A percentile compares a stretch with the other conserved stretches of the same genome.
These are phyloP conservation scores for Inga oerstediana DNA, from an alignment of 306 rosid species.

Conservation along the genomic window DNA sequence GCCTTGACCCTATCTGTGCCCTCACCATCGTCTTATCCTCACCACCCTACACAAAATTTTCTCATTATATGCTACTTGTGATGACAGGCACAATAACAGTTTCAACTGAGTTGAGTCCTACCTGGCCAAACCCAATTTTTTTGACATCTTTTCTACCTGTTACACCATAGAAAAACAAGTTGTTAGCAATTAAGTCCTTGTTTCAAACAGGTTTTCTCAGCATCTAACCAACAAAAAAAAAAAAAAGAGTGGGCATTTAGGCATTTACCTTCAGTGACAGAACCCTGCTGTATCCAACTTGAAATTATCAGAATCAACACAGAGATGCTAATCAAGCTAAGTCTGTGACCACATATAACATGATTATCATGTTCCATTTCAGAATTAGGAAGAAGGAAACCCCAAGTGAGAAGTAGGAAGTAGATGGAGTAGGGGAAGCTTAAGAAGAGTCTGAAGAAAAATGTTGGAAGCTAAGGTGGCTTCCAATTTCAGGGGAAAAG, in stretches of 20 bases:
- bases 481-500: constrained; percentile 8
- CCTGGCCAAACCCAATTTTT: constrained; percentile 47
- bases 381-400: not conserved
- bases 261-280: constrained; percentile 64
- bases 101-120: constrained; percentile 21
- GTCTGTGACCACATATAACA: constrained; percentile 36
- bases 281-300: constrained; percentile 57
- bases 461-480: not conserved
- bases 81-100: not conserved
- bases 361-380: constrained; percentile 49
- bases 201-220: not conserved
- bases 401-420: not conserved
- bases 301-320: constrained; percentile 58
- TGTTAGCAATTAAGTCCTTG: not conserved
- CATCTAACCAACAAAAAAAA: not conserved
- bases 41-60: constrained; percentile 40
- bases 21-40: constrained; percentile 58
- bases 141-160: constrained; percentile 57
- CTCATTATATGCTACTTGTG: constrained; percentile 7
- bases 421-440: constrained; percentile 13
- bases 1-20: constrained; percentile 80
- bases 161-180: constrained; percentile 23
- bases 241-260: constrained; percentile 7
- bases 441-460: not conserved
- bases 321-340: constrained; percentile 38